Base-by-base conservation (phyloP, 1,284 basidiomycete genomes). In the Microbotryum scabiosae region DNA sequence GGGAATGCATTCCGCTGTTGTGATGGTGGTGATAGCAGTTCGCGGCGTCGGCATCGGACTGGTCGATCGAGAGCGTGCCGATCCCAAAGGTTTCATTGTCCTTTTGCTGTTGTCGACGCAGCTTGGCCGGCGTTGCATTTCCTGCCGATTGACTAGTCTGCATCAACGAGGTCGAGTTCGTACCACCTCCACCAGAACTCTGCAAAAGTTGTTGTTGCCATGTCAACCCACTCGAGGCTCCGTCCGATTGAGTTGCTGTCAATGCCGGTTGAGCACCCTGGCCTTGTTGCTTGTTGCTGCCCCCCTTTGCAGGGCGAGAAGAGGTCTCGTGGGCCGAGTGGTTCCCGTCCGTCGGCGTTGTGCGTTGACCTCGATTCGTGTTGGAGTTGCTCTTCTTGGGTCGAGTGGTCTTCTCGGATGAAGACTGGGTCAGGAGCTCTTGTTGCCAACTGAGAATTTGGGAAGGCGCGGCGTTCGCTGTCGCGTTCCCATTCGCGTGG, bases 361-460 rank as follows among this genome's bases (percentile, higher is more conserved):
- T n/a, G 12, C 48, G 48, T 45, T 8, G 51, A 4, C 28, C 20
- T 12, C 53, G 49, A 36, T 47, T 46, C 10, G 53, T 26, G 21
- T 48, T 61, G 25, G 53, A 25, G 12, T 18, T 57, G 57, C 5
- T 63, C 57, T 41, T 41, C 36, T 41, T 41, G 14, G 36, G 36
- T 41, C 36, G 36, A 3, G 5, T 41, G 36, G 36, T 41, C 36
- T 18, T 41, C 10, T 25, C 51, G n/a, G 51, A 52, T 12, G 25
- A 25, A 12, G 51, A 52, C 51, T 52, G 51, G 25, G 25, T 25
- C 20, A 67, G 59, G 20, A 67, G 52, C 28, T 59, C 61, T 51
- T 67, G 65, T 50, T 67, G 65, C 65, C 65, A 67, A 26, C 61
- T 67, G 30, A 67, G 54, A 10, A 59, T 46, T 1, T 54, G 28